Percentiles rank a stretch among this genome's conserved stretches.
These are phyloP conservation scores for Cryptococcus jaspeensis DNA, from an alignment of 1,284 basidiomycete genomes.

Conservation along the genomic window DNA sequence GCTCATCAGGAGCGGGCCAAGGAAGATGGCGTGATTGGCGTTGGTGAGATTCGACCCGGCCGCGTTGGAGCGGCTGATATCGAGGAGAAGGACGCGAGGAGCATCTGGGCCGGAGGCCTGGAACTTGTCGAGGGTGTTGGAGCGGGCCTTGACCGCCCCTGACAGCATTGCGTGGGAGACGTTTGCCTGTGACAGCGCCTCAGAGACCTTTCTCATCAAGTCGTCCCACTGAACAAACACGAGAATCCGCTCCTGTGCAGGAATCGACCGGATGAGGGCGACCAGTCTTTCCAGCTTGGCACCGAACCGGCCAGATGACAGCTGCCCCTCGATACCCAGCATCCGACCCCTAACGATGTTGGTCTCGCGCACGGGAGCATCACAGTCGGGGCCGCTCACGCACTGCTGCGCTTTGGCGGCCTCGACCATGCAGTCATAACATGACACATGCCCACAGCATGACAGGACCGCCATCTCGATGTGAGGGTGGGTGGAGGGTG, in stretches of 20 bases:
- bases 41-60: constrained; percentile 88
- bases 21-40: constrained; percentile 92
- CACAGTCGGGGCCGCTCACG: constrained; percentile 67
- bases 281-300: constrained; percentile 85
- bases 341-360: constrained; percentile 80
- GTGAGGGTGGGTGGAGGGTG: constrained; percentile 56
- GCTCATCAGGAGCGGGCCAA: constrained; percentile 80
- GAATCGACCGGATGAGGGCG: constrained; percentile 74
- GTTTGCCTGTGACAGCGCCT: constrained; percentile 69
- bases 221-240: constrained; percentile 95
- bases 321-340: constrained; percentile 78
- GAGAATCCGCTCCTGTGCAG: constrained; percentile 74
- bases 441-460: constrained; percentile 86
- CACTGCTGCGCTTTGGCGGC: constrained; percentile 78
- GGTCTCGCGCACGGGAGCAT: constrained; percentile 67
- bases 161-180: constrained; percentile 78
- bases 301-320: constrained; percentile 75
- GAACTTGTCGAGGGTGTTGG: constrained; percentile 78
- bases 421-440: constrained; percentile 66
- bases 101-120: constrained; percentile 62
- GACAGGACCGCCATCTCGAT: constrained; percentile 78
- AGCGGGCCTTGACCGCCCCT: constrained; percentile 72
- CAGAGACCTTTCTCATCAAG: constrained; percentile 82
- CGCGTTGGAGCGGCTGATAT: constrained; percentile 90
- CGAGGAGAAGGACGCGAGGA: constrained; percentile 74